Evolutionary conservation across 495 filamentous ascomycete species (phyloP), one percentile per base, ranked within the genome.

Genomic region (Trichoderma gamsii): DNA sequence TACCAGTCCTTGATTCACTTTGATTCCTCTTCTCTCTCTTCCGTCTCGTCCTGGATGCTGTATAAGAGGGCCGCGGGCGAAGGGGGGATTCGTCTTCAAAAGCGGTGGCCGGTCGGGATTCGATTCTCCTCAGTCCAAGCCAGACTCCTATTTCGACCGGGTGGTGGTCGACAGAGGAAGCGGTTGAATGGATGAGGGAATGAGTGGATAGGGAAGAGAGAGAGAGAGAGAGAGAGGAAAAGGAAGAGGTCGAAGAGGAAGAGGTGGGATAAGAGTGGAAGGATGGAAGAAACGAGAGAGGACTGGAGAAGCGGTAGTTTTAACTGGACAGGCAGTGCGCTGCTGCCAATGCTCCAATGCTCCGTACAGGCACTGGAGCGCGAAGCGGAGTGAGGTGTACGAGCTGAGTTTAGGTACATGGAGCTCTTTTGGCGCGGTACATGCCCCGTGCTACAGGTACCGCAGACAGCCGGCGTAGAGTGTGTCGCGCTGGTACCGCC

Each of bases 161-260:
- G 74, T 71, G 74, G 73, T 73, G 71, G 73, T 79, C 66, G 51
- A 32, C 44, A 38, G 44, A 67, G 80, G 79, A 79, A 81, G 79
- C 80, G 76, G 78, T 76, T 78, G 76, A 72, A 67, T 71, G 76
- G 76, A 70, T 76, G 73, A 75, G 73, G 75, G 76, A 82, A 83
- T 77, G 82, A 83, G 78, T 82, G 79, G 78, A 84, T 84, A 83
- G 76, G 83, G 83, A 82, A 82, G 78, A 79, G 79, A 77, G 79
- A 80, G 78, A 79, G 78, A 79, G 78, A 76, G 75, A 70, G 75
- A 76, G 69, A 68, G 63, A 29, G 29, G 29, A 65, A 68, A 63
- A 68, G 51, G 41, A 69, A 74, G 64, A 63, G 63, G 69, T 72
- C 74, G 77, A 76, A 72, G 78, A 82, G 83, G 78, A 76, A 80